Base-by-base conservation (phyloP, 768 basidiomycete species). In the Kwoniella dendrophila region DNA sequence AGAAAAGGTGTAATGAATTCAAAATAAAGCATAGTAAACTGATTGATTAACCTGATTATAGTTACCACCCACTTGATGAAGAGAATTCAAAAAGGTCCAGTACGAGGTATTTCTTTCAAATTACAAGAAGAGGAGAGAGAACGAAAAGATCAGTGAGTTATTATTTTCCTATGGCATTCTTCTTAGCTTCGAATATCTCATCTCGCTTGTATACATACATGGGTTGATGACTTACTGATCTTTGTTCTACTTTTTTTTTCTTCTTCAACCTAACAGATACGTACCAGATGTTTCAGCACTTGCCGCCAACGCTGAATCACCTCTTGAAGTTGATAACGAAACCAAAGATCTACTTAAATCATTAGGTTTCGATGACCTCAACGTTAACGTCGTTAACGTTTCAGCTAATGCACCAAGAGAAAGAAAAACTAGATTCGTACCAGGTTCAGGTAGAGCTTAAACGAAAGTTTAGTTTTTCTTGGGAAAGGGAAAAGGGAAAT, bases 21-120 rank as follows among this genome's bases (percentile, higher is more conserved):
- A 36, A 36, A 16, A 40, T 53, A 40, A 16, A 18, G 51, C 18
- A 24, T 48, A 22, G 47, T 24, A 14, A 40, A 45, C 41, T 62
- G 7, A 50, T 33, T 7, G 5, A 52, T 27, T 38, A 26, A 29
- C 11, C 34, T 18, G 22, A 16, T 32, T 24, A 3, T 64, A 78
- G 77, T 98, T 87, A 99, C 96, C 63, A 99, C 96, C 75, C 96
- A 99, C 80, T 84, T 99, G 81, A 99, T 99, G 96, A 97, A 93
- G 86, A 93, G 96, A 78, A 99, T 99, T 76, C 92, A 96, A 82
- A 87, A 87, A 63, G 96, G 96, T 2, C 96, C 96, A 75, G 96
- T 99, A 68, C 92, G 93, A 69, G 96, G 96, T 74, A 99, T 99
- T 81, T 98, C 96, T 59, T 99, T 98, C 92, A 96, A 97, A 83